Evolutionary conservation across 108 stramenopile genomes (phyloP).

Genomic region (Asterionellopsis glacialis): DNA sequence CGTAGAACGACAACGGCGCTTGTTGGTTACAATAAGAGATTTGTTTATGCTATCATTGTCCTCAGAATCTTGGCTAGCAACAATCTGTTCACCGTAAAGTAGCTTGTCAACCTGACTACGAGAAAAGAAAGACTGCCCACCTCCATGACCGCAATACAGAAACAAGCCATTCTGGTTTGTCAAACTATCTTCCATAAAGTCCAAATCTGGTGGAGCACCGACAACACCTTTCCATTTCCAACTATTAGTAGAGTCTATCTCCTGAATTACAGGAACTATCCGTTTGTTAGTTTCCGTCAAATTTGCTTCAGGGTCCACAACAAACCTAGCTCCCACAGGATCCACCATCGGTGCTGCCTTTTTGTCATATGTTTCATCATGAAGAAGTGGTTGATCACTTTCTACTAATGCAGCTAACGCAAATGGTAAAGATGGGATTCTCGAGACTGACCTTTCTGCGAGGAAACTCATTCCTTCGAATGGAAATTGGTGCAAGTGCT

Average conservation of each 20-base stretch:
- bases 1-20: slow-evolving; percentile 17
- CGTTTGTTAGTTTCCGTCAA: slow-evolving; percentile 69
- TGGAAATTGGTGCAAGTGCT: slow-evolving; percentile 90
- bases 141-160: slow-evolving; percentile 96
- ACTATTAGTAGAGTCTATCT: slow-evolving; percentile 21
- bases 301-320: slow-evolving; percentile 94
- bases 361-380: slow-evolving; percentile 5
- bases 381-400: background rate
- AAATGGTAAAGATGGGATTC: slow-evolving; percentile 86
- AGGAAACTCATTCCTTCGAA: slow-evolving; percentile 88
- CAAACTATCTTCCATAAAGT: slow-evolving; percentile 47
- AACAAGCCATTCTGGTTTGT: slow-evolving; percentile 61
- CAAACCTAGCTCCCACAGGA: slow-evolving; percentile 56
- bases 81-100: slow-evolving; percentile 14
- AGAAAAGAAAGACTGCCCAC: slow-evolving; percentile 82
- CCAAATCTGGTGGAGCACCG: slow-evolving; percentile 57
- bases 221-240: slow-evolving; percentile 78
- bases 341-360: slow-evolving; percentile 24
- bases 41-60: background rate
- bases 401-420: slow-evolving; percentile 64
- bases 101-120: slow-evolving; percentile 62
- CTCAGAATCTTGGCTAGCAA: background rate
- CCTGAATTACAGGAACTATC: slow-evolving; percentile 61
- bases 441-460: slow-evolving; percentile 60
- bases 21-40: background rate